These are phyloP conservation scores for Silybum marianum DNA, from an alignment of 129 eudicot species.

Conservation along the genomic window DNA sequence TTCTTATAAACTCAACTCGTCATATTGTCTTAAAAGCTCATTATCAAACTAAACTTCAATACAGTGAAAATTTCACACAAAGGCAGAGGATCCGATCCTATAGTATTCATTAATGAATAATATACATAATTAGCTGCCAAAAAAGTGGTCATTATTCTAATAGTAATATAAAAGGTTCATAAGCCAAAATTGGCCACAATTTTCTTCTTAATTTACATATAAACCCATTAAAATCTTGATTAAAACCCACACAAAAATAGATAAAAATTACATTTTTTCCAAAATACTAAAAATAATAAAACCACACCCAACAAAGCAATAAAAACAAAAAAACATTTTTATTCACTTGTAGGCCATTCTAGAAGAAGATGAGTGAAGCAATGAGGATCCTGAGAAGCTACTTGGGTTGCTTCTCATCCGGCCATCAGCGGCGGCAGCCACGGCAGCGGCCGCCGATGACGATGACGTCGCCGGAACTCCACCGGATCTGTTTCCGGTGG, in stretches of 20 bases:
- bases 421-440: slow-evolving; percentile 1
- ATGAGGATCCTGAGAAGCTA: slow-evolving; percentile 77
- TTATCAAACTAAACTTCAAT: too few species aligned
- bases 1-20: too few species aligned
- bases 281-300: not conserved
- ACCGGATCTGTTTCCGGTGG: slow-evolving; percentile 19
- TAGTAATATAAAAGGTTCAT: slow-evolving; percentile 3
- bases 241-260: slow-evolving; percentile 18
- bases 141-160: slow-evolving; percentile 17
- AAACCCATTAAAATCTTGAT: slow-evolving; percentile 19
- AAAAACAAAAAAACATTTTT: not conserved
- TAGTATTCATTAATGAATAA: not conserved
- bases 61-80: too few species aligned
- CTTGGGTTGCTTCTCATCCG: slow-evolving; percentile 47
- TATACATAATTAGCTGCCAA: not conserved
- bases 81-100: too few species aligned
- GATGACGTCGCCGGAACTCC: slow-evolving; percentile 54
- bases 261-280: slow-evolving; percentile 22
- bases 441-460: slow-evolving; percentile 20
- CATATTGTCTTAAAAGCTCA: too few species aligned
- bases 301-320: slow-evolving; percentile 11
- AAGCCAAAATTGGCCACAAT: slow-evolving; percentile 41
- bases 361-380: slow-evolving; percentile 67
- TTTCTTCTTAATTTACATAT: slow-evolving; percentile 39
- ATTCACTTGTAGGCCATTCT: slow-evolving; percentile 51